Percentiles rank a stretch among this genome's conserved stretches.
phyloP scores from a whole-genome alignment of 495 filamentous ascomycete species.

The Trichodelitschia bisporula region DNA sequence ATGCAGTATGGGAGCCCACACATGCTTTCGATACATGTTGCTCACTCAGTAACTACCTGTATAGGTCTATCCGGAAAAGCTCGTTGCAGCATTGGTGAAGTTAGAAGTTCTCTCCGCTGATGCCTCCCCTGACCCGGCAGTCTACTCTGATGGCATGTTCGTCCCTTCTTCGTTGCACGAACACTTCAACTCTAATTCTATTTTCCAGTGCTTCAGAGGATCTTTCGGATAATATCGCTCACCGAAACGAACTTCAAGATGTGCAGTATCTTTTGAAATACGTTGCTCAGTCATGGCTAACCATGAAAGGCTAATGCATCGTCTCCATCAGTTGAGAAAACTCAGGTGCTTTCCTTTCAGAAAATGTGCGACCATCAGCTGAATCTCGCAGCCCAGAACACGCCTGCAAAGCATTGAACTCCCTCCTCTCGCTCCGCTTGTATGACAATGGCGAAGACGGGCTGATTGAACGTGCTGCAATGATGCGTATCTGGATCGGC shows the following conservation, averaged over 20 bases:
- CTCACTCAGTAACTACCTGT: constrained; percentile 1
- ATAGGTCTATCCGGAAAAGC: constrained; percentile 30
- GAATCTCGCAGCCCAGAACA: no score
- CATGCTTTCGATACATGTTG: neutral
- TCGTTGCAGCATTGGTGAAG: constrained; percentile 41
- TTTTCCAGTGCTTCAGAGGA: constrained; percentile 14
- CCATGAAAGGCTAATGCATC: constrained; percentile 27
- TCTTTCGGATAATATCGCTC: constrained; percentile 30
- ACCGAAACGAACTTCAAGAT: constrained; percentile 38
- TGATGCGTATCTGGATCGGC: constrained; percentile 35
- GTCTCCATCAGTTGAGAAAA: constrained; percentile 37
- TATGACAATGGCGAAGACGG: constrained; percentile 18
- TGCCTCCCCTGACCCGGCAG: constrained; percentile 6
- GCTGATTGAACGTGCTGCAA: constrained; percentile 38
- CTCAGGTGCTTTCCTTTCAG: constrained; percentile 9
- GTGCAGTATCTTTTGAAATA: constrained; percentile 8
- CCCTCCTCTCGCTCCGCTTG: constrained; percentile 27
- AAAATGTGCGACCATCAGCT: no score
- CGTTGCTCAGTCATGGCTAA: constrained; percentile 1
- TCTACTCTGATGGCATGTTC: constrained; percentile 10
- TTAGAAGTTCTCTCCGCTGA: constrained; percentile 33
- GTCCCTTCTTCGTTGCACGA: neutral
- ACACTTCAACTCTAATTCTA: neutral
- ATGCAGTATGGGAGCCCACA: constrained; percentile 13
- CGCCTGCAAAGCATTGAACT: constrained; percentile 30